phyloP scores from a whole-genome alignment of 2,329 filamentous ascomycete species.

The Aspergillus costaricaensis region DNA sequence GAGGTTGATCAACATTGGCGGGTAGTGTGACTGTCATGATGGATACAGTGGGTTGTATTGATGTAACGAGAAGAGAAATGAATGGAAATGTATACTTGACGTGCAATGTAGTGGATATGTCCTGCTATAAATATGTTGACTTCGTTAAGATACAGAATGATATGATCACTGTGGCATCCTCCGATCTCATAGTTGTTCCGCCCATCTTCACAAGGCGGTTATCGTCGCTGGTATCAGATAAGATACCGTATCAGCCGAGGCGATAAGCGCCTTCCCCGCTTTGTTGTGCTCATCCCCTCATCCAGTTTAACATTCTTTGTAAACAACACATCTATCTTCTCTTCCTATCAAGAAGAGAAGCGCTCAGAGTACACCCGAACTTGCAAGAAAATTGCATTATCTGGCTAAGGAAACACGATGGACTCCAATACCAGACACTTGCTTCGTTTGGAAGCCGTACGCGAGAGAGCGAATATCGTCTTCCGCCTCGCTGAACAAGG shows the following conservation, averaged over 20 bases:
- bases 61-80: not conserved
- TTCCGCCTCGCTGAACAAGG: slow-evolving; percentile 42
- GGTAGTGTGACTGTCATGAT: slow-evolving; percentile 13
- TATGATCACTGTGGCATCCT: not conserved
- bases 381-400: too few species aligned
- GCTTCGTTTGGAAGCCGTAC: slow-evolving; percentile 33
- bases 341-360: not conserved
- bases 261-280: slow-evolving; percentile 12
- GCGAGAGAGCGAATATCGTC: slow-evolving; percentile 29
- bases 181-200: not conserved
- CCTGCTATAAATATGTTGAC: not conserved
- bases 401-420: slow-evolving; percentile 9
- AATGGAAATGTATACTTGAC: not conserved
- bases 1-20: slow-evolving; percentile 20
- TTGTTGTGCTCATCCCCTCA: not conserved
- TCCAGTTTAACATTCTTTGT: too few species aligned
- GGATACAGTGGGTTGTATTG: not conserved
- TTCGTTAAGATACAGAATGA: not conserved
- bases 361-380: too few species aligned
- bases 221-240: slow-evolving; percentile 12
- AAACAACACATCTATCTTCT: not conserved
- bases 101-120: not conserved
- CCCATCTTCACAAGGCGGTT: not conserved
- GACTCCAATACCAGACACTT: slow-evolving; percentile 28
- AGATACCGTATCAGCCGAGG: slow-evolving; percentile 9